Evolutionary conservation across 768 basidiomycete species (phyloP).

Genomic region (Mycena sanguinolenta): DNA sequence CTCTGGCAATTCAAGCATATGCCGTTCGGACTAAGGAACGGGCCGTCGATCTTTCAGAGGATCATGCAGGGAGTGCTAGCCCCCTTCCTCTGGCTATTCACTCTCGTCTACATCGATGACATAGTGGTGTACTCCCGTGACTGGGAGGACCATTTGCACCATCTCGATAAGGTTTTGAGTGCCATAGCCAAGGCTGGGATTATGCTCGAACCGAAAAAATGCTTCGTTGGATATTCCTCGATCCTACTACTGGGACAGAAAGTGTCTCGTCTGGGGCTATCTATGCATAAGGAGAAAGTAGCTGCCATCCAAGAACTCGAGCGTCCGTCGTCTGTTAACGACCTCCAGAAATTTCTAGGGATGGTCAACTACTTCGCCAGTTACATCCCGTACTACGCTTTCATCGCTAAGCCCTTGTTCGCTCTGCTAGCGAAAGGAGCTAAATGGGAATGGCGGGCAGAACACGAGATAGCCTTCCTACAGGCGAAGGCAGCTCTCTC

Average conservation of each 20-base stretch:
- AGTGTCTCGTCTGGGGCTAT: neutral
- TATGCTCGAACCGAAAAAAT: neutral
- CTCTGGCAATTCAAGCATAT: neutral
- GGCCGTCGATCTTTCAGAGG: neutral
- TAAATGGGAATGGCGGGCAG: no score
- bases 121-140: neutral
- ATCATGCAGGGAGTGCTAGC: neutral
- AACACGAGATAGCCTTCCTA: neutral
- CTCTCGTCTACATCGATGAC: conserved; percentile 56
- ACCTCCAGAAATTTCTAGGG: neutral
- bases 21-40: neutral
- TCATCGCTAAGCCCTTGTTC: no score
- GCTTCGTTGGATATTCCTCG: neutral
- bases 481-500: neutral
- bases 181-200: neutral
- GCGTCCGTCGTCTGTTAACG: neutral
- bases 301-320: neutral
- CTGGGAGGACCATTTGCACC: neutral
- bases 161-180: neutral
- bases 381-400: no score
- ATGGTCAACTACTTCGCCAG: neutral
- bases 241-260: neutral
- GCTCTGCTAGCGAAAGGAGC: no score
- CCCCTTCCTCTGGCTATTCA: neutral
- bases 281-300: neutral